Percentiles rank a stretch among this genome's conserved stretches.
Conservation (phyloP, 2,329 filamentous ascomycete species). For the Penicillium sumatraense region DNA sequence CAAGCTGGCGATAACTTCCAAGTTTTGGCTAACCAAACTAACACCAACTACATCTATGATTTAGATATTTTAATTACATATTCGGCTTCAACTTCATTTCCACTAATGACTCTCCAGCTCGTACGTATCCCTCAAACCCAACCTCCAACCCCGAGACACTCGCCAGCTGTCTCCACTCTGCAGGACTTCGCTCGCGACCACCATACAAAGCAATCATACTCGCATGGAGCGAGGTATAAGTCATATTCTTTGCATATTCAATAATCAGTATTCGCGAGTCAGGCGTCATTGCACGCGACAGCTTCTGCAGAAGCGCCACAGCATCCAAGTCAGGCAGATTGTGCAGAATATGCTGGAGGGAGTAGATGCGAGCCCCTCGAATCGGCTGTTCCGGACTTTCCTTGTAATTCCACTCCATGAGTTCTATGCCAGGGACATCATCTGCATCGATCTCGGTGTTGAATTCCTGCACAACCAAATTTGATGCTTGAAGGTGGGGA, state of each 20-base stretch:
- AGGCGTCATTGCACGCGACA: slow-evolving; percentile 39
- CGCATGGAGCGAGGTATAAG: slow-evolving; percentile 41
- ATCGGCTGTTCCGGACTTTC: slow-evolving; percentile 37
- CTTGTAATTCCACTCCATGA: slow-evolving; percentile 44
- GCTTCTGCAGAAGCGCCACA: slow-evolving; percentile 40
- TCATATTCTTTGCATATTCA: slow-evolving; percentile 42
- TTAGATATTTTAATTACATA: neutral
- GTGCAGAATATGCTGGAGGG: slow-evolving; percentile 42
- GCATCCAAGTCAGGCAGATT: slow-evolving; percentile 44
- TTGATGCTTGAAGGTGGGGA: slow-evolving; percentile 30
- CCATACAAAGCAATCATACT: slow-evolving; percentile 44
- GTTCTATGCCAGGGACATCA: slow-evolving; percentile 30
- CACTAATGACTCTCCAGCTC: slow-evolving; percentile 38
- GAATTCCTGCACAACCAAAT: slow-evolving; percentile 44
- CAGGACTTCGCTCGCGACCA: slow-evolving; percentile 38
- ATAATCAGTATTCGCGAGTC: slow-evolving; percentile 41
- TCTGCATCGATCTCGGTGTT: slow-evolving; percentile 32
- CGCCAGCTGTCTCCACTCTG: slow-evolving; percentile 42
- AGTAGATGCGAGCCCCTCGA: slow-evolving; percentile 38
- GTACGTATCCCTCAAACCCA: slow-evolving; percentile 41
- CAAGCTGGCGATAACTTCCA: no score
- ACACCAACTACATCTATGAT: neutral
- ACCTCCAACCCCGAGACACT: slow-evolving; percentile 37
- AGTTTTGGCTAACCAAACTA: no score
- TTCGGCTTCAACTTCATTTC: slow-evolving; percentile 34